Base-by-base conservation (phyloP, 306 rosid species). In the Quercus aquifolioides region DNA sequence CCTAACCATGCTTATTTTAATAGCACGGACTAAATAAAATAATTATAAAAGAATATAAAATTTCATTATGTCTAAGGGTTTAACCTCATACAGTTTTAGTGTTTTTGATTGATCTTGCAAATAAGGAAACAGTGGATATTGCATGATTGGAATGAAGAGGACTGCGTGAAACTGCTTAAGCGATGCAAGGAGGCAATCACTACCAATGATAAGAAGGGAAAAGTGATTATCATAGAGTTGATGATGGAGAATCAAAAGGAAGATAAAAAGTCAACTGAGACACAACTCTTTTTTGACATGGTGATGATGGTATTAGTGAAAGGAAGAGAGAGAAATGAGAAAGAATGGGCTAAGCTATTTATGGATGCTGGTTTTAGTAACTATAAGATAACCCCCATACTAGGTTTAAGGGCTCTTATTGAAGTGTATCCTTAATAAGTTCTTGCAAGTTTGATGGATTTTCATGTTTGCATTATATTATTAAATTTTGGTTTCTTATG, bases 121-220 rank as follows among this genome's bases (percentile, higher is more conserved):
- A n/a, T 25, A 2, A 43, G 11, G 46, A 14, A 71, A 49, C 23
- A 84, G 82, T 84, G 82, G 84, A 74, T 80, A 72, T 18, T 84
- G 21, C 87, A 84, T 62, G 41, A 81, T 14, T 84, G 83, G 83
- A 80, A 67, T n/a, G 88, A 84, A 5, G 85, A 84, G 55, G 73
- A 84, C 68, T 1, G 74, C 26, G 35, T 77, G n/a, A 11, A 15
- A 3, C 81, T 84, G 35, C 21, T 84, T 25, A 76, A 72, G 79
- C 49, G 15, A 10, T 84, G 87, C 30, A 78, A 71, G 55, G 71
- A 72, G 52, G 87, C 87, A 31, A 67, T 84, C 20, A 20, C 71
- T 23, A 23, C 38, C 76, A 76, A 80, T 62, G 79, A 49, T 4
- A 57, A 33, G 31, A 74, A 56, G 62, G 82, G 79, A 12, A 84